Percentiles rank a stretch among this genome's conserved stretches.
Evolutionary conservation across 2,329 filamentous ascomycete genomes (phyloP).

Genomic region (Torrubiella hemipterigena): DNA sequence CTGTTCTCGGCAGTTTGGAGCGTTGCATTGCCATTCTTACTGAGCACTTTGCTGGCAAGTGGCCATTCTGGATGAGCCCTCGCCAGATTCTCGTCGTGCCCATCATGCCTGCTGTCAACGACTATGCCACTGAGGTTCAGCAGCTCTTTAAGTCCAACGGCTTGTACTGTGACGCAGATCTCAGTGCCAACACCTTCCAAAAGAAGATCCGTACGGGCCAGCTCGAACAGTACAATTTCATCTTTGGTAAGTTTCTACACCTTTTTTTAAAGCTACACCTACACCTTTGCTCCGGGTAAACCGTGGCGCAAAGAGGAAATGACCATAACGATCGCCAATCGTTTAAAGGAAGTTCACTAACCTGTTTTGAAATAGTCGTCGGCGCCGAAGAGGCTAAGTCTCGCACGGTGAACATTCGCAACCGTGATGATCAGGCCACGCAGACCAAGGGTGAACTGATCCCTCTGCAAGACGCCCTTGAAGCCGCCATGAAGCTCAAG

Average conservation of each 20-base stretch:
- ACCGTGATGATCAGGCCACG: conserved; percentile 49
- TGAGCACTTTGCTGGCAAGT: conserved; percentile 78
- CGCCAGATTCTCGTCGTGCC: conserved; percentile 52
- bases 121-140: conserved; percentile 67
- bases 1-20: conserved; percentile 61
- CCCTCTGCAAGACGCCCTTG: conserved; percentile 41
- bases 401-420: conserved; percentile 50
- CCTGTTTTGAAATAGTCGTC: conserved; percentile 31
- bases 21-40: conserved; percentile 62
- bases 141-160: conserved; percentile 52
- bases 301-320: background rate
- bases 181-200: conserved; percentile 64
- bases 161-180: conserved; percentile 51
- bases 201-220: conserved; percentile 84
- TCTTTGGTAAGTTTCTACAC: conserved; percentile 49
- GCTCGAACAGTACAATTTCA: conserved; percentile 73
- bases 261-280: too few relatives aligned
- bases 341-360: background rate
- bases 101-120: conserved; percentile 66
- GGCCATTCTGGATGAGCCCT: conserved; percentile 84
- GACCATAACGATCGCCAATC: background rate
- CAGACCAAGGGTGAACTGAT: conserved; percentile 50
- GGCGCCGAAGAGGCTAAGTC: conserved; percentile 49
- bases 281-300: background rate
- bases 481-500: conserved; percentile 41